Conservation (phyloP, 306 rosid genomes). For the Malus asiatica region DNA sequence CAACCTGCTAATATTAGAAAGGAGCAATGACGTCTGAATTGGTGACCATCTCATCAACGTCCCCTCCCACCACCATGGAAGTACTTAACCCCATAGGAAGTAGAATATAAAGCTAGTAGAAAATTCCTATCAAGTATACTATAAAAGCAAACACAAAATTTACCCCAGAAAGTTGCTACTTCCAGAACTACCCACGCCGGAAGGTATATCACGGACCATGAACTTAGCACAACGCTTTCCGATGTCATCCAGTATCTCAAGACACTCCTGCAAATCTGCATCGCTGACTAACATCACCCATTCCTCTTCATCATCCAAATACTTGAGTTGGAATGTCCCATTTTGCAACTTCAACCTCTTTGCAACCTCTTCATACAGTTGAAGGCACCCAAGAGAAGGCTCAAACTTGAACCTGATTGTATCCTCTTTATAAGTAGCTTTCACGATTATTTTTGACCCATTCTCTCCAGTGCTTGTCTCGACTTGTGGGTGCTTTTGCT, state of each 20-base stretch:
- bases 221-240: conserved; percentile 50
- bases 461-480: conserved; percentile 32
- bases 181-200: conserved; percentile 42
- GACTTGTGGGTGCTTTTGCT: conserved; percentile 31
- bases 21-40: not conserved
- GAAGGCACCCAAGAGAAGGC: conserved; percentile 42
- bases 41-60: not conserved
- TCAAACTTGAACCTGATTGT: conserved; percentile 71
- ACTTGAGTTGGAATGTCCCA: conserved; percentile 69
- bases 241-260: conserved; percentile 56
- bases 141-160: not conserved
- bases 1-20: not conserved
- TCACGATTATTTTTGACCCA: conserved; percentile 45
- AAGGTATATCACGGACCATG: conserved; percentile 56
- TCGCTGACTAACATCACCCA: conserved; percentile 79
- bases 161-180: conserved; percentile 40
- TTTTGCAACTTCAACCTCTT: conserved; percentile 56
- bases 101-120: not conserved
- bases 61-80: not conserved
- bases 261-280: conserved; percentile 67
- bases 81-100: not conserved
- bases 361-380: conserved; percentile 67
- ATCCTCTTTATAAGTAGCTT: conserved; percentile 70
- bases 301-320: conserved; percentile 78
- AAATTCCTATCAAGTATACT: not conserved